phyloP scores from a whole-genome alignment of 2,329 filamentous ascomycete species.

The Microsporum canis region DNA sequence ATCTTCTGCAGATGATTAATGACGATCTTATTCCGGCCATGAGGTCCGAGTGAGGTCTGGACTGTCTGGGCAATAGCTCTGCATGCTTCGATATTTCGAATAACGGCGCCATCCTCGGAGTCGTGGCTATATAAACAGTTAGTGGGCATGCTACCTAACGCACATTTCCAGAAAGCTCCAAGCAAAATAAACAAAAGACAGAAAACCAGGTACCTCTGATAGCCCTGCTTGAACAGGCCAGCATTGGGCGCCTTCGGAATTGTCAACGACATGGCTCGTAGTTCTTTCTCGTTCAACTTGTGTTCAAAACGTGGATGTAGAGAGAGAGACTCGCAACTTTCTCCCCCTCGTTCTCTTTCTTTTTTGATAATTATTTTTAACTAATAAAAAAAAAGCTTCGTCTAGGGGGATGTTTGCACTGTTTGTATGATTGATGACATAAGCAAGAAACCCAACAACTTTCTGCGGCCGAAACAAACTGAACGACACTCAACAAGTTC shows the following conservation, averaged over 20 bases:
- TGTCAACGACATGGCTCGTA: constrained; percentile 71
- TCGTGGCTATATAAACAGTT: constrained; percentile 60
- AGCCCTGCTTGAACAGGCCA: constrained; percentile 89
- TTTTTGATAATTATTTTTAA: neutral
- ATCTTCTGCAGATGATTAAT: constrained; percentile 99
- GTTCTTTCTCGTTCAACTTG: neutral
- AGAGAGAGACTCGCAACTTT: neutral
- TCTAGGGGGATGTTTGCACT: constrained; percentile 10
- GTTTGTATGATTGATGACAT: constrained; percentile 10
- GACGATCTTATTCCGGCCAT: constrained; percentile 98
- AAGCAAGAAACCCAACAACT: constrained; percentile 13
- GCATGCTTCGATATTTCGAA: constrained; percentile 98
- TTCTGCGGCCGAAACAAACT: neutral
- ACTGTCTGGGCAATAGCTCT: constrained; percentile 91
- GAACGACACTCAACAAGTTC: constrained; percentile 2
- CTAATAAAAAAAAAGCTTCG: neutral
- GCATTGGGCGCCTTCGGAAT: constrained; percentile 90
- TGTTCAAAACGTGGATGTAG: neutral
- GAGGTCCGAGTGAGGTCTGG: constrained; percentile 90
- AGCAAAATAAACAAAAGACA: constrained; percentile 10
- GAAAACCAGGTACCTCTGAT: constrained; percentile 63
- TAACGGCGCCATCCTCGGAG: constrained; percentile 94
- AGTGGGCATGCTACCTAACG: neutral
- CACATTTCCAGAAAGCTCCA: constrained; percentile 6
- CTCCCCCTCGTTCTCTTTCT: neutral